Conservation (phyloP, 2,329 filamentous ascomycete genomes). For the Cyphellophora attinorum region DNA sequence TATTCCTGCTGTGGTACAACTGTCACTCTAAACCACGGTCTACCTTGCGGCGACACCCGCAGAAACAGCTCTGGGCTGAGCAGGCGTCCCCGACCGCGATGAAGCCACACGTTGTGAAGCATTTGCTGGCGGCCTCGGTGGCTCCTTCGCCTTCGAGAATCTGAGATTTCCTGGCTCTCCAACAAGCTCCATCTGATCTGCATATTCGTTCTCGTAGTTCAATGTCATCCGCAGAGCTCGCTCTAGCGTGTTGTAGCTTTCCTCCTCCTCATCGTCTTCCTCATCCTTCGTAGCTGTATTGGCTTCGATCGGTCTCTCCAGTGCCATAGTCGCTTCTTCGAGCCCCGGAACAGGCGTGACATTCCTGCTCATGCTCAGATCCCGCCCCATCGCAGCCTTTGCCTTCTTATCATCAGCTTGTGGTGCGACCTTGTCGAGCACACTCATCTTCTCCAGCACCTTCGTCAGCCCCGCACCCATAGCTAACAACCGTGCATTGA, state of each 20-base stretch:
- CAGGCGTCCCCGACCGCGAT: conserved; percentile 4
- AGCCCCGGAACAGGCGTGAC: conserved; percentile 35
- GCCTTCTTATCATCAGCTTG: conserved; percentile 13
- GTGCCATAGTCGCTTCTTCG: conserved; percentile 7
- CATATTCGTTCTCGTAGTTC: conserved; percentile 50
- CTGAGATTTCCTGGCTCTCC: conserved; percentile 56
- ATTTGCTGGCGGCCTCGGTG: conserved; percentile 1
- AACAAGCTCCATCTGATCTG: conserved; percentile 53
- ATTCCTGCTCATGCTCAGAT: conserved; percentile 42
- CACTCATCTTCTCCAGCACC: conserved; percentile 43
- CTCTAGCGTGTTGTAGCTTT: conserved; percentile 32
- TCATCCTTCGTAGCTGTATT: conserved; percentile 5
- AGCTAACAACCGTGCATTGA: conserved; percentile 46
- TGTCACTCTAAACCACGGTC: too few species aligned
- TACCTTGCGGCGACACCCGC: neutral
- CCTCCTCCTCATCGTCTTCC: conserved; percentile 23
- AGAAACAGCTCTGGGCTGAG: conserved; percentile 11
- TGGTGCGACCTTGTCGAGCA: conserved; percentile 48
- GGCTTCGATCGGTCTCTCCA: conserved; percentile 1
- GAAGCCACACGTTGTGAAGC: conserved; percentile 2
- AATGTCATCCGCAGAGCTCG: conserved; percentile 43
- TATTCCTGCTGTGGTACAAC: too few species aligned
- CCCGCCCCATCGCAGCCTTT: conserved; percentile 25
- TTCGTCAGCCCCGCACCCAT: conserved; percentile 47
- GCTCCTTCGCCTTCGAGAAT: conserved; percentile 34